Evolutionary conservation across 2,329 filamentous ascomycete species (phyloP), one percentile per base, ranked within the genome.

Genomic region (Pezicula rhizophila): DNA sequence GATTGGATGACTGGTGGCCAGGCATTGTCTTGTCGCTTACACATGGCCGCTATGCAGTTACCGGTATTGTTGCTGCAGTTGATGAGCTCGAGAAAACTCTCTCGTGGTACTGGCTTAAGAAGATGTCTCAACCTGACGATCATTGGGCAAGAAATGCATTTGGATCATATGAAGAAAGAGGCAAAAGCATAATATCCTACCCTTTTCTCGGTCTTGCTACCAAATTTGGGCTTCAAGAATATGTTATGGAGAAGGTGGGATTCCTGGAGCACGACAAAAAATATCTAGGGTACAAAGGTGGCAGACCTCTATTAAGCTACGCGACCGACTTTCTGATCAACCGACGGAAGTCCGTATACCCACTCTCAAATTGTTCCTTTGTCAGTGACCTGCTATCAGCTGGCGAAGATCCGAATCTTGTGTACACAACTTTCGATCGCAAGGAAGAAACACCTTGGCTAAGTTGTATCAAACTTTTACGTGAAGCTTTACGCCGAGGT

Each of bases 391-490:
- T 43, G 12, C 41, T 43, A 18, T n/a, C 10, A 14, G 15, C 20
- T 8, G 25, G 25, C 14, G 18, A 26, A 17, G 41, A 43, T 43
- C 41, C 41, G 10, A 43, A 43, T 15, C 41, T 28, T 26, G 26
- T 43, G 11, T 43, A 43, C 8, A 43, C 5, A 12, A 25, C 10
- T 17, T 43, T 28, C 25, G 12, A 6, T 6, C 4, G 15, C 15
- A 31, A 18, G 15, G 41, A 43, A 28, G 41, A 43, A 43, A 43
- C 41, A n/a, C 41, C 41, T 10, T 43, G 41, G 41, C 41, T 43
- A 14, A 33, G 23, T 7, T 26, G 23, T 17, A 15, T 43, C 11
- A 43, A 43, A 28, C 41, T 28, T 15, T 4, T 33, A 5, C 41
- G 41, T 17, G 41, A 43, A 28, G 41, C 41, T 18, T 7, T 28